These are phyloP conservation scores for Starmerella vitae DNA, from an alignment of 805 yeast species.

Conservation along the genomic window DNA sequence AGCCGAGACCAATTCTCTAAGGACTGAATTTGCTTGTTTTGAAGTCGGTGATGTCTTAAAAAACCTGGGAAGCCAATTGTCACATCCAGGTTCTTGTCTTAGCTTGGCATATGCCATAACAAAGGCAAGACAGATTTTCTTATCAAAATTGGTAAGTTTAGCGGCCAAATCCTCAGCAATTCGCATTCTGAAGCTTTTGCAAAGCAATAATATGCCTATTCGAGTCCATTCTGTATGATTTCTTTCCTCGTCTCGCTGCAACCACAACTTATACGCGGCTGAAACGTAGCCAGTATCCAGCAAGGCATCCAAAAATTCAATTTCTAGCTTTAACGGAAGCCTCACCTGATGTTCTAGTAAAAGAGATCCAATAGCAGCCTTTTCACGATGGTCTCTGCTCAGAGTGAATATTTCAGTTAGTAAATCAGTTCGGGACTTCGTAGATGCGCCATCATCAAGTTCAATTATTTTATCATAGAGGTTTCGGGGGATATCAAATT, in stretches of 20 bases:
- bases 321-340: neutral
- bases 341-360: constrained; percentile 3
- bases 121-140: constrained; percentile 1
- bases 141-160: too few species aligned
- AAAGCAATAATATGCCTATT: neutral
- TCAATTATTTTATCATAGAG: neutral
- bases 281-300: constrained; percentile 1
- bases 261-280: constrained; percentile 5
- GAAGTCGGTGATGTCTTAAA: neutral
- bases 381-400: constrained; percentile 1
- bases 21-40: neutral
- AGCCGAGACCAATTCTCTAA: neutral
- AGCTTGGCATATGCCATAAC: constrained; percentile 4
- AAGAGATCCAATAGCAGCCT: constrained; percentile 2
- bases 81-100: neutral
- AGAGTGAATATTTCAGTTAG: neutral
- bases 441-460: neutral
- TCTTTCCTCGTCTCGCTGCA: neutral
- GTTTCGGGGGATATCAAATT: neutral
- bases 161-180: constrained; percentile 7
- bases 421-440: neutral
- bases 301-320: constrained; percentile 1
- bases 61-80: constrained; percentile 3
- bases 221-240: neutral
- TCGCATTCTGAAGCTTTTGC: neutral